phyloP scores from a whole-genome alignment of 768 basidiomycete species.

The Leccinum disarticulatum region DNA sequence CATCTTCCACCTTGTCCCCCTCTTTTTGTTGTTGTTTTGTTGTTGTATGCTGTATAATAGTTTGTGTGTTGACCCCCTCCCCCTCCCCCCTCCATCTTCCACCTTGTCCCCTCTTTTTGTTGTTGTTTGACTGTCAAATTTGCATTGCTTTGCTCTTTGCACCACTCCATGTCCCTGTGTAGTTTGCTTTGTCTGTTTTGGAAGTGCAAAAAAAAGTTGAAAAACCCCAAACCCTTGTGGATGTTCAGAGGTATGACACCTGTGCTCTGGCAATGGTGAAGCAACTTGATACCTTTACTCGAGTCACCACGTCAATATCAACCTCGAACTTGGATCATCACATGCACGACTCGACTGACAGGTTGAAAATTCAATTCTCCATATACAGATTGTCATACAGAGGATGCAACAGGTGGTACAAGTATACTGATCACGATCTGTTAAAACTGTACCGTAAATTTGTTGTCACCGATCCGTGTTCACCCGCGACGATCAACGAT shows the following conservation, averaged over 20 bases:
- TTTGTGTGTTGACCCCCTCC: not conserved
- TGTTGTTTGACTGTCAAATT: not conserved
- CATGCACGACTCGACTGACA: not conserved
- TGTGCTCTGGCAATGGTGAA: not conserved
- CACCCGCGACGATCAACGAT: constrained; percentile 17
- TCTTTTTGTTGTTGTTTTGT: not conserved
- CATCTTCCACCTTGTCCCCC: not conserved
- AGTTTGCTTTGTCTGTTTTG: constrained; percentile 11
- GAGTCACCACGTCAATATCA: not conserved
- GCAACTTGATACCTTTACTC: not conserved
- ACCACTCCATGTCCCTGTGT: not conserved
- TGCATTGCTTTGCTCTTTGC: not conserved
- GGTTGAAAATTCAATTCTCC: constrained; percentile 10
- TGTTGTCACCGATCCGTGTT: constrained; percentile 12
- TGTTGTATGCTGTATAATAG: not conserved
- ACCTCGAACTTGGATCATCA: not conserved
- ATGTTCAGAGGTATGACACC: not conserved
- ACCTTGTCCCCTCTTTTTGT: not conserved
- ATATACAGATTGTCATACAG: constrained; percentile 26
- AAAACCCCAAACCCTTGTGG: constrained; percentile 8
- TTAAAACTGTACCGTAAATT: constrained; percentile 18
- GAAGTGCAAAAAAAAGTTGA: not conserved
- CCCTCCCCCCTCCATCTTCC: not conserved
- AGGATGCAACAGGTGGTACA: constrained; percentile 24
- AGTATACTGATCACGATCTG: constrained; percentile 7